Evolutionary conservation across 2,329 filamentous ascomycete genomes (phyloP).

Genomic region (Pestalotiopsis sp.): DNA sequence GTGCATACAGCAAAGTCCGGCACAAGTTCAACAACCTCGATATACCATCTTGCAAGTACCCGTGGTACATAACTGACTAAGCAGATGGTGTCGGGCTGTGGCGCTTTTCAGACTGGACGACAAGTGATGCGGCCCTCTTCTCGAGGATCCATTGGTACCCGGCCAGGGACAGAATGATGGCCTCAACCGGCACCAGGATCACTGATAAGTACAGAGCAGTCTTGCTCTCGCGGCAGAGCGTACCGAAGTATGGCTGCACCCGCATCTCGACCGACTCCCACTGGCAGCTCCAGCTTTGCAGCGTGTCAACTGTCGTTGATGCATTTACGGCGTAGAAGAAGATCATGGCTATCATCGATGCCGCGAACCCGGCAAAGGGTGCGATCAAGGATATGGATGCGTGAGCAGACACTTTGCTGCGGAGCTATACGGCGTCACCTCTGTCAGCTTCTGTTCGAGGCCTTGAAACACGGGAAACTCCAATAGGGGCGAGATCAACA

Average conservation of each 20-base stretch:
- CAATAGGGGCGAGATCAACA: slow-evolving; percentile 26
- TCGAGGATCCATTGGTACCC: slow-evolving; percentile 45
- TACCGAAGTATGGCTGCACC: slow-evolving; percentile 53
- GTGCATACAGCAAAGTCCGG: too few relatives aligned
- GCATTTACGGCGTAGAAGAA: slow-evolving; percentile 59
- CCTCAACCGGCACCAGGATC: slow-evolving; percentile 57
- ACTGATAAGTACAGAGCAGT: slow-evolving; percentile 55
- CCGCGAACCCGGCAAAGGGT: slow-evolving; percentile 43
- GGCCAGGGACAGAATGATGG: slow-evolving; percentile 45
- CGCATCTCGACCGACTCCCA: slow-evolving; percentile 56
- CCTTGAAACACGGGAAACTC: neutral
- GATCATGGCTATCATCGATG: slow-evolving; percentile 51
- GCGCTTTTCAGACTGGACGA: slow-evolving; percentile 32
- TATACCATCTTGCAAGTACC: neutral
- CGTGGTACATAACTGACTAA: neutral
- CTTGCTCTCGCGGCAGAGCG: slow-evolving; percentile 56
- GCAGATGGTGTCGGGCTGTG: slow-evolving; percentile 25
- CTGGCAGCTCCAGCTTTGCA: slow-evolving; percentile 64
- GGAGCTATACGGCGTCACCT: slow-evolving; percentile 34
- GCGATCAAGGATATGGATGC: slow-evolving; percentile 37
- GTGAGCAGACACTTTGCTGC: slow-evolving; percentile 33
- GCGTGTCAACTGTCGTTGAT: slow-evolving; percentile 51
- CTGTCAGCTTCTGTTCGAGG: neutral
- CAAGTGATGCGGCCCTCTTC: slow-evolving; percentile 37
- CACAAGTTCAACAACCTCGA: neutral